Conservation (phyloP, 2,329 filamentous ascomycete species). For the Ophiostoma sp. region DNA sequence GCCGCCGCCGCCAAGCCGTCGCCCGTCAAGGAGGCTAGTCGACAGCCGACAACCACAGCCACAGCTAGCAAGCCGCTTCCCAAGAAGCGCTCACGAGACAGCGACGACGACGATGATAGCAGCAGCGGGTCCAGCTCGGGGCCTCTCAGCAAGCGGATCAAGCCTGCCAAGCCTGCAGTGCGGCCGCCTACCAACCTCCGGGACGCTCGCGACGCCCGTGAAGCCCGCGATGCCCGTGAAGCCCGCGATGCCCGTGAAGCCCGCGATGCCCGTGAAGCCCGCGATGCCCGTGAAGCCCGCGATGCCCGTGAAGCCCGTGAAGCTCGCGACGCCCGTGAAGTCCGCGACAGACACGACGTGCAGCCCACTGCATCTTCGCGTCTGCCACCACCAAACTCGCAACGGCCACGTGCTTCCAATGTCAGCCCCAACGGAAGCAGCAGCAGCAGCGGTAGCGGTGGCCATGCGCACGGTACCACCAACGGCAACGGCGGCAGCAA, state of each 20-base stretch:
- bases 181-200: conserved; percentile 10
- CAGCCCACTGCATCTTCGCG: not conserved
- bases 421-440: conserved; percentile 36
- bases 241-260: not conserved
- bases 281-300: no score
- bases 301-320: not conserved
- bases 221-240: not conserved
- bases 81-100: conserved; percentile 49
- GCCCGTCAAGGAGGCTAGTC: conserved; percentile 21
- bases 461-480: not conserved
- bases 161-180: conserved; percentile 35
- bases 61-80: conserved; percentile 33
- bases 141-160: conserved; percentile 54
- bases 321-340: not conserved
- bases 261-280: no score
- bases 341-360: not conserved
- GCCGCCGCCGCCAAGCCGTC: conserved; percentile 16
- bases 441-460: conserved; percentile 18
- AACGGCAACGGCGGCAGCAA: not conserved
- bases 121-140: conserved; percentile 58
- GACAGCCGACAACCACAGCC: not conserved
- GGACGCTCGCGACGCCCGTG: conserved; percentile 10
- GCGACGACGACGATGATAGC: conserved; percentile 48
- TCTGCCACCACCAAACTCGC: not conserved
- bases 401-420: conserved; percentile 36